A percentile compares a stretch with the other conserved stretches of the same genome.
Conservation (phyloP, 176 grass and related monocot species). For the Raddia distichophylla region DNA sequence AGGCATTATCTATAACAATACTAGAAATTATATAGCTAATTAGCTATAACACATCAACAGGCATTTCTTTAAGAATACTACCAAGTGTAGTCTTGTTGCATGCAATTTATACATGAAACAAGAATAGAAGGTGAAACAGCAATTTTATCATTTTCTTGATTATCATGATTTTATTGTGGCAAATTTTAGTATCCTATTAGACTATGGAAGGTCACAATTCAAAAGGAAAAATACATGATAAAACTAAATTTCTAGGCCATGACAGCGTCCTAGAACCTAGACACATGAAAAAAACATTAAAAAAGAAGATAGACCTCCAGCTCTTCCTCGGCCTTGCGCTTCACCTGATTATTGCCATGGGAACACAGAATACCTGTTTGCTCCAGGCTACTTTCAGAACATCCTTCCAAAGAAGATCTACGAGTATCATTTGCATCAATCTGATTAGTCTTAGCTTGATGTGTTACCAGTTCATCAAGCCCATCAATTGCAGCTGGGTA, state of each 20-base stretch:
- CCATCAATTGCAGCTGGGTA: constrained; percentile 35
- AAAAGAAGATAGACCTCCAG: constrained; percentile 64
- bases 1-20: background rate
- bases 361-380: constrained; percentile 36
- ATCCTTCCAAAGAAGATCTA: constrained; percentile 24
- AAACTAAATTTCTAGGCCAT: background rate
- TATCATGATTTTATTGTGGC: background rate
- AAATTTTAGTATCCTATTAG: constrained; percentile 1
- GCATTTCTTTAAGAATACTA: background rate
- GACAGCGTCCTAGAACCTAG: constrained; percentile 9
- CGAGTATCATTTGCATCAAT: constrained; percentile 27
- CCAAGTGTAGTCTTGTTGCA: background rate
- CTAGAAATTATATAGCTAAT: constrained; percentile 2
- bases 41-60: background rate
- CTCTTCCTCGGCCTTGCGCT: constrained; percentile 65
- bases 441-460: constrained; percentile 48
- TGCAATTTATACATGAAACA: constrained; percentile 12
- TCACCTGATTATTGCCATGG: constrained; percentile 36
- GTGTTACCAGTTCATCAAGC: constrained; percentile 51
- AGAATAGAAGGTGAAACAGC: background rate
- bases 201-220: constrained; percentile 4
- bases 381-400: constrained; percentile 39
- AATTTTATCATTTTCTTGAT: constrained; percentile 1
- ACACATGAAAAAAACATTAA: constrained; percentile 16
- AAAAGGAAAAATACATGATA: background rate